A percentile compares a stretch with the other conserved stretches of the same genome.
Evolutionary conservation across 768 basidiomycete species (phyloP).

Genomic region (Pholiota conissans): DNA sequence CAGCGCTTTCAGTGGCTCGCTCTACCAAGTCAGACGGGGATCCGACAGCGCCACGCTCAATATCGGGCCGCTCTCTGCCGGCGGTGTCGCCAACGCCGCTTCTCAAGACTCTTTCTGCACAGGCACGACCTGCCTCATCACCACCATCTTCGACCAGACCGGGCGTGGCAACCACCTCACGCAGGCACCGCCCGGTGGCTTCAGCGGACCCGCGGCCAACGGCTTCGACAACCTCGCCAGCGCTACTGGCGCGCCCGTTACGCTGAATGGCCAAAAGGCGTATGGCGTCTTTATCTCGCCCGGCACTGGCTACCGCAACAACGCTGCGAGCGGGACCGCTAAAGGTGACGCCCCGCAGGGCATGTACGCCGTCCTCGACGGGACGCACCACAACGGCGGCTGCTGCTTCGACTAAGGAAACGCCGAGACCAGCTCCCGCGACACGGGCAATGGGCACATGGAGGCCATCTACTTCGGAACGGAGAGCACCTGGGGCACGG

Average conservation of each 20-base stretch:
- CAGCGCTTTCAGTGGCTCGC: conserved; percentile 6
- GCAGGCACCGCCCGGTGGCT: conserved; percentile 11
- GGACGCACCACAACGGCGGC: conserved; percentile 11
- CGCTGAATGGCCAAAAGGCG: conserved; percentile 11
- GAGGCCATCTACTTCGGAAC: conserved; percentile 11
- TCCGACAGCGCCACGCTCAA: conserved; percentile 11
- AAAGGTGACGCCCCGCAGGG: conserved; percentile 9
- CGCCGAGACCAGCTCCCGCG: conserved; percentile 9
- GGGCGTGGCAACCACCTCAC: conserved; percentile 13
- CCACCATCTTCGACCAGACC: conserved; percentile 11
- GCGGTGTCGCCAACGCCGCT: conserved; percentile 12
- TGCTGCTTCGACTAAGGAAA: conserved; percentile 16
- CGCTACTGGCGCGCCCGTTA: conserved; percentile 11
- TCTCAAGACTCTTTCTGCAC: conserved; percentile 12
- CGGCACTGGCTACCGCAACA: conserved; percentile 15
- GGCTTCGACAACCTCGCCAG: conserved; percentile 11
- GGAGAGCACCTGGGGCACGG: conserved; percentile 5
- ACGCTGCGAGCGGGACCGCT: conserved; percentile 8
- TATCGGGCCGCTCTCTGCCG: conserved; percentile 9
- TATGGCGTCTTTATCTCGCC: conserved; percentile 14
- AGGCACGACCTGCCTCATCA: conserved; percentile 8
- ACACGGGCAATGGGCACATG: conserved; percentile 12
- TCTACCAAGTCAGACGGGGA: conserved; percentile 13
- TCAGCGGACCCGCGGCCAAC: conserved; percentile 8
- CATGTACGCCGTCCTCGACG: conserved; percentile 14